Base-by-base conservation (phyloP, 805 yeast genomes). In the Lipomyces chichibuensis region DNA sequence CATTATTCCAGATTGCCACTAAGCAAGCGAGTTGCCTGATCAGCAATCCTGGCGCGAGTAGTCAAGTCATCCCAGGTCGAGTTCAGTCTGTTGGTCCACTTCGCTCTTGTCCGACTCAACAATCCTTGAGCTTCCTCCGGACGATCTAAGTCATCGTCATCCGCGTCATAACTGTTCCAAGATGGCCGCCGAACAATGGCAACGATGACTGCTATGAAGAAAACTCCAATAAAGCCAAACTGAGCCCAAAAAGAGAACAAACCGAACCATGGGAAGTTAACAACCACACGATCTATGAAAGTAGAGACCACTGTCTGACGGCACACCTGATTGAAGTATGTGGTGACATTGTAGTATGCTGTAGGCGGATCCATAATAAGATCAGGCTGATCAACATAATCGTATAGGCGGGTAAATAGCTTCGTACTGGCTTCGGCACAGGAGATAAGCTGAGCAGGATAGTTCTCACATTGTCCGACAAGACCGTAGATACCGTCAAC, bases 201-300 rank as follows among this genome's bases (percentile, higher is more conserved):
- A 14, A 69, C 68, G n/a, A 63, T 49, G 20, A 64, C 57, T 7
- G 71, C 65, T 37, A 67, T 25, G 14, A 69, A 51, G 43, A 69
- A 69, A 13, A 69, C 43, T 20, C 72, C 72, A 32, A 69, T 39
- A 49, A 69, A 69, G 4, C 71, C 71, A 25, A 62, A 69, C 56
- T 69, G 72, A 32, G 71, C 67, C 72, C 72, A 69, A 59, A 69
- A 69, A 37, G 69, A 52, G 66, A 67, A 67, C 9, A 67, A 64
- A 13, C 73, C 73, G 46, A 70, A 69, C 69, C 72, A 64, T 9
- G 73, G 72, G 57, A 52, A 70, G 55, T 69, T 68, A 33, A 67
- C 71, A 43, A 57, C 49, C 23, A 70, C 63, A 9, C 71, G 69
- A 43, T 70, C 73, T 25, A 70, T 70, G 57, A 70, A 69, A 8